A percentile compares a stretch with the other conserved stretches of the same genome.
These are phyloP conservation scores for Lathyrus sativus DNA, from an alignment of 306 rosid species.

Conservation along the genomic window DNA sequence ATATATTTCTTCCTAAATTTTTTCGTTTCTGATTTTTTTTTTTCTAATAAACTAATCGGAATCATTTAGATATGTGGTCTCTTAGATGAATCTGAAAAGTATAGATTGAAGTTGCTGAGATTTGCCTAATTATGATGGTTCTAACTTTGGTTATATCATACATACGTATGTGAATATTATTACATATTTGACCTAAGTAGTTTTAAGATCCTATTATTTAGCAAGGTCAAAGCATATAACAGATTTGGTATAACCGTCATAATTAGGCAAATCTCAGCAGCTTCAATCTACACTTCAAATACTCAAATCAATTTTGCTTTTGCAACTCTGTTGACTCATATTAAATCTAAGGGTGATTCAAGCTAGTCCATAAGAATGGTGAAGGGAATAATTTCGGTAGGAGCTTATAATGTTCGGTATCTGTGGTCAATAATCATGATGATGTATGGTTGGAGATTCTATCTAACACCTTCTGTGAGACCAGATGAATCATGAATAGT, in stretches of 20 bases:
- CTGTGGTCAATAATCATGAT: neutral
- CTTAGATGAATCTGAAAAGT: neutral
- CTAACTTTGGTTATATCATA: neutral
- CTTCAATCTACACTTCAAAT: neutral
- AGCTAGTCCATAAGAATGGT: neutral
- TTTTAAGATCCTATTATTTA: too few species aligned
- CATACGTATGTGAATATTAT: too few species aligned
- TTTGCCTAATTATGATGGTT: neutral
- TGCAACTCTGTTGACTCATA: neutral
- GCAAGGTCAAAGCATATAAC: too few species aligned
- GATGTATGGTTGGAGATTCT: neutral
- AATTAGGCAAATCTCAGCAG: too few species aligned
- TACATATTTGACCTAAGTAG: too few species aligned
- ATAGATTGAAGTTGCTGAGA: neutral
- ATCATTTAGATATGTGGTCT: neutral
- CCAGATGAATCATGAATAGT: neutral
- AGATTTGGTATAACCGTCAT: too few species aligned
- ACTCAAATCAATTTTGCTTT: neutral
- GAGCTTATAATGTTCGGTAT: neutral
- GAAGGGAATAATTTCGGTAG: neutral
- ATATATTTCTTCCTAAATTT: neutral
- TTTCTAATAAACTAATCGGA: neutral
- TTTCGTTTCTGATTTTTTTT: neutral
- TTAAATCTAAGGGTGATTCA: neutral
- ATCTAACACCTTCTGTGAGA: neutral